A percentile compares a stretch with the other conserved stretches of the same genome.
phyloP scores from a whole-genome alignment of 2,329 filamentous ascomycete genomes.

The Penicillium sp. region DNA sequence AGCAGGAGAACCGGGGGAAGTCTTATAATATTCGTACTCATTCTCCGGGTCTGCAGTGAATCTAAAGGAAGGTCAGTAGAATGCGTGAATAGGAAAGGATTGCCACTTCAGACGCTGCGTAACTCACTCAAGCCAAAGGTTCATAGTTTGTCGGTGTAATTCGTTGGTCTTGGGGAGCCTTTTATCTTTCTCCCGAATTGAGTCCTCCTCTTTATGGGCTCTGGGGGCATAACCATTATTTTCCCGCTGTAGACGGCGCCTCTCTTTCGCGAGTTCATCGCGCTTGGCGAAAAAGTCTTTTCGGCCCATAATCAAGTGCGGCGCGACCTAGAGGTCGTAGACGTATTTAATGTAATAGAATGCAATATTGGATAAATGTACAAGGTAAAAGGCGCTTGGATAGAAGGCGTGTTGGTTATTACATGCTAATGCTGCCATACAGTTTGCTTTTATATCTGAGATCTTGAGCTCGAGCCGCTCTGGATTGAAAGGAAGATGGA shows the following conservation, averaged over 20 bases:
- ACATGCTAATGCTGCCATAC: not conserved
- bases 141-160: not conserved
- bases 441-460: not conserved
- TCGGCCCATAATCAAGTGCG: slow-evolving; percentile 2
- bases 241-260: slow-evolving; percentile 2
- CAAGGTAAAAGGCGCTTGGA: not conserved
- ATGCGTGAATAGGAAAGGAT: not conserved
- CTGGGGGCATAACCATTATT: slow-evolving; percentile 2
- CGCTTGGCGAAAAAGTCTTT: not conserved
- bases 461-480: not conserved
- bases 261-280: slow-evolving; percentile 4
- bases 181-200: slow-evolving; percentile 7
- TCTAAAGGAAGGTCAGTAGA: not conserved
- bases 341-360: no score
- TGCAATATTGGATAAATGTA: not conserved
- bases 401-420: not conserved
- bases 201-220: slow-evolving; percentile 2
- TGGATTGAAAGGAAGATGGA: not conserved
- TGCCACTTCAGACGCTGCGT: not conserved
- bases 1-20: not conserved
- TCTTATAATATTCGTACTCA: not conserved
- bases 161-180: slow-evolving; percentile 2
- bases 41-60: not conserved
- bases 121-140: slow-evolving; percentile 7
- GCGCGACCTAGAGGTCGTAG: no score